Evolutionary conservation across 2,329 filamentous ascomycete species (phyloP), one percentile per base, ranked within the genome.

Genomic region (Colletotrichum eleusines): DNA sequence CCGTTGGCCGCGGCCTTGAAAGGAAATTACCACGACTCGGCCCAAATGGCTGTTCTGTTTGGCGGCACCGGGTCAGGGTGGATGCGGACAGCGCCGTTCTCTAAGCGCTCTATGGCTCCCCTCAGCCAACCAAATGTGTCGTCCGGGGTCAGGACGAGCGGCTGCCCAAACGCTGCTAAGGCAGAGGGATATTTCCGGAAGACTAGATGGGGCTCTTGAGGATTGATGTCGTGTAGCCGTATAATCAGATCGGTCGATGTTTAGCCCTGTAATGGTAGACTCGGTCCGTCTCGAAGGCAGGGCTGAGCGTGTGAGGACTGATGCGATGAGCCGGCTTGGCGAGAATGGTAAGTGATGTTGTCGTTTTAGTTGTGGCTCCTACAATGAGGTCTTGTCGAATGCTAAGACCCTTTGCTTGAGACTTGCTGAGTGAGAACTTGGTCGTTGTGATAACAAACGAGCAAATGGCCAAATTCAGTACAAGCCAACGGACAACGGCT

Each of bases 91-190:
- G 63, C 44, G 66, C 42, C 53, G 66, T 51, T 62, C 53, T 63
- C 31, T 73, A 67, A 70, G 70, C 72, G 72, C 72, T 68, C 64
- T 63, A 64, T 66, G 63, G 71, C 50, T 51, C 42, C 51, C 71
- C 70, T 73, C 72, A 73, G 66, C 72, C 72, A 73, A 73, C 72
- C 71, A 73, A 71, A 65, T 55, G 31, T 51, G 53, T 23, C 33
- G 72, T 71, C 72, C 66, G 28, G 69, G 69, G 66, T 67, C 63
- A 40, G 53, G 65, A 63, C 63, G 72, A 73, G 72, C 72, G 72
- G 66, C 60, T 73, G 66, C 71, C 50, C 72, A 73, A 73, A 73
- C 72, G 59, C 66, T 71, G 72, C 69, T 66, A 70, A 70, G 61
- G 69, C 66, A 72, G 55, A n/a, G 50, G 42, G 66, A 62, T 71